Percentiles rank a stretch among this genome's conserved stretches.
These are phyloP conservation scores for Trichoderma oligosporum DNA, from an alignment of 2,329 filamentous ascomycete species.

Conservation along the genomic window DNA sequence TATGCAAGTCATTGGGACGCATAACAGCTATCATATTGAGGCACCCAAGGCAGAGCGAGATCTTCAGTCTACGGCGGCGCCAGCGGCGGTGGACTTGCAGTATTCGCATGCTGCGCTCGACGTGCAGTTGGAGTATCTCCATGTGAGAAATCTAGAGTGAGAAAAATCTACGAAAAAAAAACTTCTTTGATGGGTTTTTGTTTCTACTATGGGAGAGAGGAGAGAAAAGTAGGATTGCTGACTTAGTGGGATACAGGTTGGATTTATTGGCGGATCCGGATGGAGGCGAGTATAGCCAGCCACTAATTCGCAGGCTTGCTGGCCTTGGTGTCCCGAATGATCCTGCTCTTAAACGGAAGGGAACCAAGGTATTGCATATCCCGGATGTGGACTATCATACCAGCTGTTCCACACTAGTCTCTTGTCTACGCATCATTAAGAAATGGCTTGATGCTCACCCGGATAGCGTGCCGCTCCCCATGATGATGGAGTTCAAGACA, in stretches of 20 bases:
- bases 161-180: not conserved
- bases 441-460: constrained; percentile 43
- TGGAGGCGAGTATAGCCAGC: constrained; percentile 45
- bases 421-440: constrained; percentile 42
- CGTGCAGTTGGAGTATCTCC: constrained; percentile 44
- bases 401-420: constrained; percentile 44
- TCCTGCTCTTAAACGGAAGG: constrained; percentile 38
- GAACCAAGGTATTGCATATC: constrained; percentile 50
- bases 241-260: constrained; percentile 24
- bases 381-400: constrained; percentile 45
- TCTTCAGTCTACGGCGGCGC: constrained; percentile 37
- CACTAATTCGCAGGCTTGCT: constrained; percentile 40
- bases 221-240: not conserved
- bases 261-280: constrained; percentile 47
- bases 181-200: no score
- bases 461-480: constrained; percentile 43
- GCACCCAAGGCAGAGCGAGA: constrained; percentile 39
- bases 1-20: constrained; percentile 48
- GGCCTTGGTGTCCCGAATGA: constrained; percentile 39
- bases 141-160: constrained; percentile 43
- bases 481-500: constrained; percentile 49
- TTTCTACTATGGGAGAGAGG: no score
- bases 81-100: constrained; percentile 40
- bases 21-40: constrained; percentile 51
- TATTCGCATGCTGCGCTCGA: constrained; percentile 46